These are phyloP conservation scores for Eucalyptus polyanthemos DNA, from an alignment of 345 rosid species.

Conservation along the genomic window DNA sequence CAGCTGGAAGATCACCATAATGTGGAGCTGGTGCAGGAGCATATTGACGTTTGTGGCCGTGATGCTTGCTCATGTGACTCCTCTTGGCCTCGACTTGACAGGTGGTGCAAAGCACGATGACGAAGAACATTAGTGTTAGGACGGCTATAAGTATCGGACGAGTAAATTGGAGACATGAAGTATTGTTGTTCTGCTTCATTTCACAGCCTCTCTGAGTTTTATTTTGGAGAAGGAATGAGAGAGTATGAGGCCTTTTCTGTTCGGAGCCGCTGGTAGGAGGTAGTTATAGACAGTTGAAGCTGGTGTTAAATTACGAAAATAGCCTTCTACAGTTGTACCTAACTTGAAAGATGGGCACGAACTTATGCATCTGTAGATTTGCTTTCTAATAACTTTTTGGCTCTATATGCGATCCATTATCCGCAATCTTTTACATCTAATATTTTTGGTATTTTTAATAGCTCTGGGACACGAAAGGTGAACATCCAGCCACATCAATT, in stretches of 20 bases:
- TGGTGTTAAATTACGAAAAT: neutral
- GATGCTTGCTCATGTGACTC: conserved; percentile 9
- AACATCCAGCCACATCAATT: neutral
- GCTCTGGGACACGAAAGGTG: neutral
- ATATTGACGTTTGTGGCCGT: neutral
- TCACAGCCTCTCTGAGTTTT: neutral
- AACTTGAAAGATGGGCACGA: neutral
- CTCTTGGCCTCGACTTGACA: conserved; percentile 34
- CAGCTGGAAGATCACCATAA: neutral
- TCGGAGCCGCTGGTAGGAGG: neutral
- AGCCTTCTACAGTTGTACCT: neutral
- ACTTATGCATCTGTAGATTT: neutral
- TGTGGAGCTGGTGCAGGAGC: conserved; percentile 20
- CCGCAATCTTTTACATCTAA: neutral
- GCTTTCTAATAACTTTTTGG: neutral
- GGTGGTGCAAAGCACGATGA: neutral
- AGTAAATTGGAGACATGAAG: conserved; percentile 1
- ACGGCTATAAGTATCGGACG: neutral
- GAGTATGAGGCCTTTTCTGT: neutral
- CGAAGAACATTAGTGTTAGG: neutral
- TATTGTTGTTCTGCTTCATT: conserved; percentile 14
- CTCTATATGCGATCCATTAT: neutral
- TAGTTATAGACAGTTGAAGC: conserved; percentile 21
- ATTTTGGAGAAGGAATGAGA: neutral
- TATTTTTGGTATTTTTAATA: neutral